phyloP scores from a whole-genome alignment of 768 basidiomycete species.

The Boletus rubroflammeus region DNA sequence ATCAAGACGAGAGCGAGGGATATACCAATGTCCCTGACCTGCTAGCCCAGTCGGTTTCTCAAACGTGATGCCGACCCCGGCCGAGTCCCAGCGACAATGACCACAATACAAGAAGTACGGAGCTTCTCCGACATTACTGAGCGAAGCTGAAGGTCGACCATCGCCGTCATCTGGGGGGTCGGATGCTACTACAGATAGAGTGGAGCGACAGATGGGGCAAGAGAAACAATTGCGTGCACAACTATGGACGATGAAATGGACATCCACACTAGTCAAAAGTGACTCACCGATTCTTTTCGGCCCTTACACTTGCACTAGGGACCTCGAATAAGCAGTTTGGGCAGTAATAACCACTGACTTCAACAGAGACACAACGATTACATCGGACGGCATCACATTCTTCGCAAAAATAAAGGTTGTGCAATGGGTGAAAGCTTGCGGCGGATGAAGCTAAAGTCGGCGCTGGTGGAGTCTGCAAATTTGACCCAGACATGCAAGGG shows the following conservation, averaged over 20 bases:
- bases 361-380: slow-evolving; percentile 85
- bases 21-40: slow-evolving; percentile 44
- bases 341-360: slow-evolving; percentile 97
- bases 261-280: slow-evolving; percentile 7
- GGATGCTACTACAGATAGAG: slow-evolving; percentile 86
- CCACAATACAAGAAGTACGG: slow-evolving; percentile 92
- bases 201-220: slow-evolving; percentile 91
- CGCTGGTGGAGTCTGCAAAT: slow-evolving; percentile 53
- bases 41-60: slow-evolving; percentile 97
- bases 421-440: slow-evolving; percentile 77
- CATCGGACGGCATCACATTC: slow-evolving; percentile 97
- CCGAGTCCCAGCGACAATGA: slow-evolving; percentile 93
- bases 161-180: slow-evolving; percentile 68
- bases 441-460: slow-evolving; percentile 76
- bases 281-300: slow-evolving; percentile 88
- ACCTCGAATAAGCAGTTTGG: slow-evolving; percentile 99
- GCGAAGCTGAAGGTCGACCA: slow-evolving; percentile 47
- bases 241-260: slow-evolving; percentile 41
- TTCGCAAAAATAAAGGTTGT: slow-evolving; percentile 93
- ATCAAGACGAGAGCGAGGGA: neutral
- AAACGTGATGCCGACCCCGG: slow-evolving; percentile 86
- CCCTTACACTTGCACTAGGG: slow-evolving; percentile 95
- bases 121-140: slow-evolving; percentile 69
- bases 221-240: slow-evolving; percentile 98
- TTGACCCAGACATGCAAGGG: slow-evolving; percentile 55